These are phyloP conservation scores for Sechiopsis laciniata DNA, from an alignment of 306 rosid species.

Conservation along the genomic window DNA sequence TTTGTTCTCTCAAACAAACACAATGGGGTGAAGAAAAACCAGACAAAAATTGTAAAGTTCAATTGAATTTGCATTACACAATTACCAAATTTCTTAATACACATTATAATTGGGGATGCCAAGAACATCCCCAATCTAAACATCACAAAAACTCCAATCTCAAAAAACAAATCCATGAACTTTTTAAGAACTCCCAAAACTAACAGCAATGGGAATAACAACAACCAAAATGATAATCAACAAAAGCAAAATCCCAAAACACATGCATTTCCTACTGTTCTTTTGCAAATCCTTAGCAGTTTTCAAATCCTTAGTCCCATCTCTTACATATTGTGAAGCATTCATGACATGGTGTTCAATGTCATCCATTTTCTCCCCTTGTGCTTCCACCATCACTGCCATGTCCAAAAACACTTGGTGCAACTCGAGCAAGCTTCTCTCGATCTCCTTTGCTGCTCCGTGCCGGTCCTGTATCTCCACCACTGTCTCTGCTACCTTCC, in stretches of 20 bases:
- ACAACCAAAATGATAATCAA: slow-evolving; percentile 49
- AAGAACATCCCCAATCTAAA: no score
- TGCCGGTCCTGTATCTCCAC: slow-evolving; percentile 81
- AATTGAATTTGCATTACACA: no score
- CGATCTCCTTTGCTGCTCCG: slow-evolving; percentile 67
- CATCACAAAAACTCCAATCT: no score
- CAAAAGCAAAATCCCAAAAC: slow-evolving; percentile 49
- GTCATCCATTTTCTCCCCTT: slow-evolving; percentile 86
- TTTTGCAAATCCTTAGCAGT: slow-evolving; percentile 53
- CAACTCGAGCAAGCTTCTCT: slow-evolving; percentile 69
- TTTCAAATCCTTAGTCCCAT: slow-evolving; percentile 53
- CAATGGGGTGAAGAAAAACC: no score
- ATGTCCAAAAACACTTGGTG: slow-evolving; percentile 81
- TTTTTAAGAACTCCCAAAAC: slow-evolving; percentile 40
- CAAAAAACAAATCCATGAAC: neutral
- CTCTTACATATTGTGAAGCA: slow-evolving; percentile 65
- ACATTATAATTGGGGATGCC: no score
- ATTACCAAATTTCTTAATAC: no score
- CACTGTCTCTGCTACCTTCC: slow-evolving; percentile 73
- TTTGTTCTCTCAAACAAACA: no score
- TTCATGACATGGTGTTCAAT: slow-evolving; percentile 78
- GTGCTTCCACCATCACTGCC: slow-evolving; percentile 96
- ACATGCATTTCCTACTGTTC: slow-evolving; percentile 66
- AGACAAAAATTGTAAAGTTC: no score
- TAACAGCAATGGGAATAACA: slow-evolving; percentile 28